Conservation (phyloP, 176 grass and related monocot genomes). For the Tuctoria greenei region DNA sequence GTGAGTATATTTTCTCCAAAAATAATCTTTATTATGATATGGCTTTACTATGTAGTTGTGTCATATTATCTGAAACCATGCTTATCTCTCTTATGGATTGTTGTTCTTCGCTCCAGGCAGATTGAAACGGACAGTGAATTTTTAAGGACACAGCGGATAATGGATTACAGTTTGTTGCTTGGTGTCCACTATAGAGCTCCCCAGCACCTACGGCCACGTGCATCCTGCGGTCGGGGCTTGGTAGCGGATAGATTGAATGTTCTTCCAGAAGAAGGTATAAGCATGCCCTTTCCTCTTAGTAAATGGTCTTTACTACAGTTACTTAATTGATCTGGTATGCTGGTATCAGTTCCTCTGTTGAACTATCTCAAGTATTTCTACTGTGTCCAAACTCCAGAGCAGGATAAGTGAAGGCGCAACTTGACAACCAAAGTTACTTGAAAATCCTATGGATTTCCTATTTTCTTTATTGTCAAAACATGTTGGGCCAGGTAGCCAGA, state of each 20-base stretch:
- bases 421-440: background rate
- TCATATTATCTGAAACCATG: background rate
- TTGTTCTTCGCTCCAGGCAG: constrained; percentile 56
- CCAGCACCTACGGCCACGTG: constrained; percentile 59
- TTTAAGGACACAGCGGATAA: constrained; percentile 78
- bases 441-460: background rate
- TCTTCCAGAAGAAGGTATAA: constrained; percentile 75
- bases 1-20: constrained; percentile 47
- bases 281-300: background rate
- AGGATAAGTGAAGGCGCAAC: background rate
- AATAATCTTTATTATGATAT: background rate
- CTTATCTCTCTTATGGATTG: background rate
- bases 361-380: background rate
- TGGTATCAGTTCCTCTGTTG: background rate
- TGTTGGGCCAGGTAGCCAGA: background rate
- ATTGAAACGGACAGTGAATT: constrained; percentile 88
- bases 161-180: constrained; percentile 98
- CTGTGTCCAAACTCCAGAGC: background rate
- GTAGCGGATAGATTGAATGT: constrained; percentile 65
- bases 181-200: constrained; percentile 97
- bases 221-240: constrained; percentile 49
- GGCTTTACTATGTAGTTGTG: constrained; percentile 4
- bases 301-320: background rate
- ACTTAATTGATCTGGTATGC: background rate
- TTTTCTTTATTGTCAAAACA: background rate